Evolutionary conservation across 2,329 filamentous ascomycete genomes (phyloP).

Genomic region (Ascochyta pisi): DNA sequence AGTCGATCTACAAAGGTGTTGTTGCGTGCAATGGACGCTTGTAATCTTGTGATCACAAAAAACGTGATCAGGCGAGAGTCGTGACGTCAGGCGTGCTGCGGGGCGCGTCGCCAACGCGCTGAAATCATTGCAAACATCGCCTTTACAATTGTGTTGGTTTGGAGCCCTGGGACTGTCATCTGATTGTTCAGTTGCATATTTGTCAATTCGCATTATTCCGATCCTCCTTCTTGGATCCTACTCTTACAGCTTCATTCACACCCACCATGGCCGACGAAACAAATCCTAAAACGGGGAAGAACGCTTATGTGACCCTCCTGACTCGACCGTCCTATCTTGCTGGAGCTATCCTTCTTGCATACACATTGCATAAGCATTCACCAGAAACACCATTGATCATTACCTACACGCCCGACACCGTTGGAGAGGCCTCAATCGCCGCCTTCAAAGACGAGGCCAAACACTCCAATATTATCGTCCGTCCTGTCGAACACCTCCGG

Average conservation of each 20-base stretch:
- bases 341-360: slow-evolving; percentile 59
- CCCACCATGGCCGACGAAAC: slow-evolving; percentile 18
- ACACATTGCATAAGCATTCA: slow-evolving; percentile 56
- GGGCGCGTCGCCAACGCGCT: slow-evolving; percentile 10
- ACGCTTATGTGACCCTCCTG: slow-evolving; percentile 59
- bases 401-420: slow-evolving; percentile 54
- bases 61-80: slow-evolving; percentile 24
- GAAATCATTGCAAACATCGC: slow-evolving; percentile 4
- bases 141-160: neutral
- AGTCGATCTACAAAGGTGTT: neutral
- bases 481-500: slow-evolving; percentile 51
- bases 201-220: neutral
- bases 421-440: slow-evolving; percentile 50
- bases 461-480: slow-evolving; percentile 51
- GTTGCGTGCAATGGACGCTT: neutral
- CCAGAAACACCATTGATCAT: slow-evolving; percentile 59
- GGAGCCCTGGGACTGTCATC: neutral
- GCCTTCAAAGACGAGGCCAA: slow-evolving; percentile 53
- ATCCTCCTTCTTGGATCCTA: neutral
- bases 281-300: slow-evolving; percentile 10
- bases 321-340: slow-evolving; percentile 61
- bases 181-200: neutral
- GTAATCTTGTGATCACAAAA: neutral
- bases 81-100: slow-evolving; percentile 29
- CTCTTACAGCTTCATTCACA: neutral